Base-by-base conservation (phyloP, 352 stramenopile species). In the Albugo candida region DNA sequence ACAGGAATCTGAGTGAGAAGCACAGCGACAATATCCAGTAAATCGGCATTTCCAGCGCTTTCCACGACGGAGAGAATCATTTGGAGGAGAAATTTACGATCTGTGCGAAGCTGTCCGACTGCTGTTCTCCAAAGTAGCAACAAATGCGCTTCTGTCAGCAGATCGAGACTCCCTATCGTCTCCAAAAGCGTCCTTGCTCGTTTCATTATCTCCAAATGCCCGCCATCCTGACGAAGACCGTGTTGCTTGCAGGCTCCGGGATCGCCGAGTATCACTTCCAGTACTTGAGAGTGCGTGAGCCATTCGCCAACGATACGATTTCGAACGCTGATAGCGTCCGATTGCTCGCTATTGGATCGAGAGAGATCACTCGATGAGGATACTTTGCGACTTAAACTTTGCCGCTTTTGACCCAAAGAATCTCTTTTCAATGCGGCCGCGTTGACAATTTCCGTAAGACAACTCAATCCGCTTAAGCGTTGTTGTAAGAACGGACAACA, bases 221-320 rank as follows among this genome's bases (percentile, higher is more conserved):
- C 72, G 8, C 76, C 72, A 52, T 81, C 74, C 17, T 43, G 17
- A 53, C 76, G 74, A 31, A 92, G 58, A 12, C 52, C 65, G 36
- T 85, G 84, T 55, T 82, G 80, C 12, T 52, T 41, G 45, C 78
- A 83, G 11, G 56, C 59, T 36, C 81, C 67, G 39, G 58, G 59
- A 44, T 92, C 70, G 1, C 79, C 79, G 18, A 89, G 55, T 16
- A 92, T 73, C 21, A 92, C 72, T 54, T 92, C 76, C 6, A 88
- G 49, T 2, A 92, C 69, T 20, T 86, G 67, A 2, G 74, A 86
- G n/a, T 60, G 60, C 6, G 63, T 58, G 13, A 92, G 52, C 79
- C 79, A 92, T 41, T 88, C 68, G n/a, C 73, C 65, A 41, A 89
- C 63, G 41, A 78, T 83, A 45, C 74, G 77, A 13, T 65, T 55